Percentiles rank a stretch among this genome's conserved stretches.
phyloP scores from a whole-genome alignment of 148 eudicot genomes.

The Talinum fruticosum region DNA sequence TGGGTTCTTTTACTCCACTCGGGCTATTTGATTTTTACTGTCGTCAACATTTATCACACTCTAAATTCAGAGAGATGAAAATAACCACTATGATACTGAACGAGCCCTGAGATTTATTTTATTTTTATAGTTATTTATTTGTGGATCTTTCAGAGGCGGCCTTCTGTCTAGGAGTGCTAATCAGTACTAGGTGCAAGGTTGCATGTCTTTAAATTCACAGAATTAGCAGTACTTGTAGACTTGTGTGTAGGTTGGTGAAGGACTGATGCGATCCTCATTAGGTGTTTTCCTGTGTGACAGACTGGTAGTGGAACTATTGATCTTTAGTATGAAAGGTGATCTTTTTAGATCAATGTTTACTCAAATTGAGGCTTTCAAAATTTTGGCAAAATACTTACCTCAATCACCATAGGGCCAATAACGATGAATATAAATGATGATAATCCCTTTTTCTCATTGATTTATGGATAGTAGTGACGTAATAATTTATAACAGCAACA shows the following conservation, averaged over 20 bases:
- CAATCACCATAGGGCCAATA: not conserved
- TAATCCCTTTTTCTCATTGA: not conserved
- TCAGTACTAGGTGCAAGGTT: not conserved
- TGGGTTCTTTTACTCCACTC: not conserved
- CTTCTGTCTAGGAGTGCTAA: not conserved
- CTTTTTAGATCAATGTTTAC: not conserved
- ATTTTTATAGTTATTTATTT: no score
- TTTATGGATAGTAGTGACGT: not conserved
- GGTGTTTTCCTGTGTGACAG: not conserved
- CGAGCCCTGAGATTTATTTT: not conserved
- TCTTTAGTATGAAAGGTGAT: not conserved
- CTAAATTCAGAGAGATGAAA: not conserved
- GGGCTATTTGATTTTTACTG: not conserved
- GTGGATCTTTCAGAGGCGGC: not conserved
- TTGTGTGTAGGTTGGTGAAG: no score
- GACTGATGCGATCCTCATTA: no score
- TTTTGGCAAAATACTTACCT: not conserved
- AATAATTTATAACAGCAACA: not conserved
- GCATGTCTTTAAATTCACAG: not conserved
- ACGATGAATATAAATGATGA: not conserved
- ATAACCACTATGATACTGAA: not conserved
- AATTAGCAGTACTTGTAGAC: not conserved
- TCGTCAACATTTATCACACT: not conserved
- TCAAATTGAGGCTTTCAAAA: not conserved
- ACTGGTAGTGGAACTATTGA: not conserved